Base-by-base conservation (phyloP, 1,139 yeast species). In the Nakaseomyces nivariensis region DNA sequence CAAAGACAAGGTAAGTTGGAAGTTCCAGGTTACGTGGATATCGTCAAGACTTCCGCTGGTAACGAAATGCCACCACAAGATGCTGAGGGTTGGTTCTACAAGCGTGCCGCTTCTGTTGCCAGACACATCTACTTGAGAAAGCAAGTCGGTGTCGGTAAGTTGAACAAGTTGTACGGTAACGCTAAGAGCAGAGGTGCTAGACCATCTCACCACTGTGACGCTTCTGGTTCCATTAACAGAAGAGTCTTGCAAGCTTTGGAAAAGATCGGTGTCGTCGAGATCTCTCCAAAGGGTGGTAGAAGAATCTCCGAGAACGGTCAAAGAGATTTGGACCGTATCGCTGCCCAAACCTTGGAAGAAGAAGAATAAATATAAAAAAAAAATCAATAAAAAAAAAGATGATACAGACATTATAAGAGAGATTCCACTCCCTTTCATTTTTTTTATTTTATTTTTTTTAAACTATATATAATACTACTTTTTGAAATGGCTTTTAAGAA, bases 301-400 rank as follows among this genome's bases (percentile, higher is more conserved):
- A 89, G 92, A 79, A 87, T 92, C 83, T 85, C 97, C 61, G 97
- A 89, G 76, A 87, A 89, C 79, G 99, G 99, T 74, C 97, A 92
- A 82, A 90, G 98, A 85, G 99, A 92, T 81, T 86, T 92, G 81
- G 99, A 92, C 81, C 97, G 98, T 85, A 92, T 92, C 76, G 98
- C 98, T 72, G 96, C 96, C 74, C 97, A 90, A 81, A 88, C 96
- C 74, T 82, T 87, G 76, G 95, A 86, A 78, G 81, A 79, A 71
- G 90, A 83, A 70, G 95, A 86, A 74, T 87, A 82, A 74, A 57
- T 58, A 43, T 43, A 41, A 38, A 8, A 38, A 38, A 38, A 38
- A 26, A 5, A 17, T n/a, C 24, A 43, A 42, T 43, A 22, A 43
- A 46, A 36, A 48, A 29, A 33, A 43, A 46, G 45, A 49, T 22